These are phyloP conservation scores for Ramalina peruviana DNA, from an alignment of 495 filamentous ascomycete species.

Conservation along the genomic window DNA sequence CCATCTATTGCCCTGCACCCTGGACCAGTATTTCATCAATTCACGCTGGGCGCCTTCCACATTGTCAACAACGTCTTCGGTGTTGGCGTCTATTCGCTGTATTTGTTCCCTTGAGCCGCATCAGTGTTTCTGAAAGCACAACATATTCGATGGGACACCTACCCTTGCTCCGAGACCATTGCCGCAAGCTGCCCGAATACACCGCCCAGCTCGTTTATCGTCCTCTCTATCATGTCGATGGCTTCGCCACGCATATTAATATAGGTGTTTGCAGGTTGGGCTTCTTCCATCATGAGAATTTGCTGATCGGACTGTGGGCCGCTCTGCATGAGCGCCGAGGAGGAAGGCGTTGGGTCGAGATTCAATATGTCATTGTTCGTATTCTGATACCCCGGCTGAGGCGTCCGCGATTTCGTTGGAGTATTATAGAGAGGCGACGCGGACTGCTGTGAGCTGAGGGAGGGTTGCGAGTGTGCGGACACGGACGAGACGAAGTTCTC, in stretches of 20 bases:
- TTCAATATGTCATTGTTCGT: slow-evolving; percentile 60
- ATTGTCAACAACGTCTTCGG: slow-evolving; percentile 91
- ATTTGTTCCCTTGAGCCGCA: slow-evolving; percentile 13
- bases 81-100: slow-evolving; percentile 83
- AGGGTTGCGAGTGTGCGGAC: slow-evolving; percentile 59
- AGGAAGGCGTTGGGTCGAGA: slow-evolving; percentile 58
- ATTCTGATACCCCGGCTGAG: slow-evolving; percentile 39
- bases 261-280: slow-evolving; percentile 69
- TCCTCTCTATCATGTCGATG: slow-evolving; percentile 92
- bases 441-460: slow-evolving; percentile 40
- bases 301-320: slow-evolving; percentile 65
- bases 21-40: slow-evolving; percentile 85
- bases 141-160: slow-evolving; percentile 55
- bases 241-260: slow-evolving; percentile 89
- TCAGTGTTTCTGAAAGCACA: neutral
- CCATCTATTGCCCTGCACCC: slow-evolving; percentile 91
- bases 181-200: slow-evolving; percentile 94
- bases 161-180: slow-evolving; percentile 95
- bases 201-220: slow-evolving; percentile 83
- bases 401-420: slow-evolving; percentile 48
- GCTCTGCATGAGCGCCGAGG: slow-evolving; percentile 33
- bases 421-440: slow-evolving; percentile 80
- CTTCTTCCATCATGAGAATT: slow-evolving; percentile 89
- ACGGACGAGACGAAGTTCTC: slow-evolving; percentile 94
- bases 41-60: slow-evolving; percentile 92